Conservation (phyloP, 2,329 filamentous ascomycete genomes). For the Penicillium corylophilum region DNA sequence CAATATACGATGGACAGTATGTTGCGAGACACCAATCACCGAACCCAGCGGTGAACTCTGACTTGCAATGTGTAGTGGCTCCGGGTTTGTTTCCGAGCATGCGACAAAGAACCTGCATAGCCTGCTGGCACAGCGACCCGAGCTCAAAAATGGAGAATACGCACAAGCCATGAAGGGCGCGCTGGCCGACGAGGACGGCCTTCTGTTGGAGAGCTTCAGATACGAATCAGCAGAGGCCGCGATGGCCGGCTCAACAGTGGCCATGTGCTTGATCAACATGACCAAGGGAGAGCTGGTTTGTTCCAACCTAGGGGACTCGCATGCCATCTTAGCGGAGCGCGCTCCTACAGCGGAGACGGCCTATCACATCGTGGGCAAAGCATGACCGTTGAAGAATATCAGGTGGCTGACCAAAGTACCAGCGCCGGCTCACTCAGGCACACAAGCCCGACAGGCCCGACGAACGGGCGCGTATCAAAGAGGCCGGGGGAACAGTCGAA, state of each 20-base stretch:
- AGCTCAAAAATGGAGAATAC: conserved; percentile 32
- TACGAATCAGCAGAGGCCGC: conserved; percentile 26
- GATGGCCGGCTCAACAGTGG: conserved; percentile 34
- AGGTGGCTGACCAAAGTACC: not conserved
- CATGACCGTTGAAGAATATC: not conserved
- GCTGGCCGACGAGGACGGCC: conserved; percentile 30
- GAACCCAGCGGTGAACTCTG: not conserved
- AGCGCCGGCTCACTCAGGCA: conserved; percentile 34
- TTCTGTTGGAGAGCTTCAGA: conserved; percentile 29
- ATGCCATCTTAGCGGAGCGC: conserved; percentile 35
- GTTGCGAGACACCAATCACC: conserved; percentile 1
- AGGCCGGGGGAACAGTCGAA: conserved; percentile 31
- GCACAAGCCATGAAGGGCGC: conserved; percentile 31
- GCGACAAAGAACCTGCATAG: conserved; percentile 29
- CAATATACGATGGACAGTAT: conserved; percentile 39
- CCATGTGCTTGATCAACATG: conserved; percentile 35
- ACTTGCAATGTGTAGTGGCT: conserved; percentile 23
- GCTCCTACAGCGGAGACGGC: conserved; percentile 26
- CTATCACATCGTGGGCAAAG: conserved; percentile 23
- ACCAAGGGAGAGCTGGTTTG: conserved; percentile 32
- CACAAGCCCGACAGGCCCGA: conserved; percentile 33
- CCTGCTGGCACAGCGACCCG: conserved; percentile 29
- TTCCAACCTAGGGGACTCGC: conserved; percentile 38
- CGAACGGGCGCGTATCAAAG: conserved; percentile 32
- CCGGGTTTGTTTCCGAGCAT: conserved; percentile 33